phyloP scores from a whole-genome alignment of 2,329 filamentous ascomycete species.

The Zarea fungicola region DNA sequence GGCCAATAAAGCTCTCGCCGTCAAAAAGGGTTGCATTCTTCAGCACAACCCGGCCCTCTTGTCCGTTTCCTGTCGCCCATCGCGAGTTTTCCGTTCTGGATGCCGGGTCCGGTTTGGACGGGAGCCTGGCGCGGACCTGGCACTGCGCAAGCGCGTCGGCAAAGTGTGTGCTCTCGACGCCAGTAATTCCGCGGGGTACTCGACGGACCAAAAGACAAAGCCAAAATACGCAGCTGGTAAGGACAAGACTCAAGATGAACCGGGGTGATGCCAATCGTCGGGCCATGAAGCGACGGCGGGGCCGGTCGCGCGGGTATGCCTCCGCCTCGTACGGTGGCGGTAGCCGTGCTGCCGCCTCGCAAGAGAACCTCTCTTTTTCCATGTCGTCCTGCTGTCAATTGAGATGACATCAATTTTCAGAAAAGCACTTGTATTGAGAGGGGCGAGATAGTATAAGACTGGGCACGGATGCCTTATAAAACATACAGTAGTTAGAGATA shows the following conservation, averaged over 20 bases:
- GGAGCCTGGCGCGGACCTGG: neutral
- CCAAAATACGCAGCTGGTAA: neutral
- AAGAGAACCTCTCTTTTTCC: too few species aligned
- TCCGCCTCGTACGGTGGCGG: constrained; percentile 3
- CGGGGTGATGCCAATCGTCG: neutral
- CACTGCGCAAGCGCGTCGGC: neutral
- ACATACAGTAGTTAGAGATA: too few species aligned
- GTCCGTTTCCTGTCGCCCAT: constrained; percentile 34
- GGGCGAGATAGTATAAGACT: too few species aligned
- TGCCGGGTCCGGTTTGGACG: neutral
- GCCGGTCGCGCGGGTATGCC: neutral
- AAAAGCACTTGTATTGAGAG: too few species aligned
- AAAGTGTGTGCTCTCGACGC: neutral
- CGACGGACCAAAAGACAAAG: neutral
- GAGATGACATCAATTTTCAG: too few species aligned
- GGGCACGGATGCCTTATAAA: too few species aligned
- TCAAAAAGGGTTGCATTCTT: constrained; percentile 40
- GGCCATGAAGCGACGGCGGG: neutral
- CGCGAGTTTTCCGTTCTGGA: constrained; percentile 27
- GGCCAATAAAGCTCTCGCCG: constrained; percentile 29
- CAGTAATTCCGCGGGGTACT: neutral
- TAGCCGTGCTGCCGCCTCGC: too few species aligned
- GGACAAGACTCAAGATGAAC: neutral
- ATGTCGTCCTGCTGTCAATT: too few species aligned
- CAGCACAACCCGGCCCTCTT: constrained; percentile 31